phyloP scores from a whole-genome alignment of 176 grass and related monocot species.

The Phoenix dactylifera region DNA sequence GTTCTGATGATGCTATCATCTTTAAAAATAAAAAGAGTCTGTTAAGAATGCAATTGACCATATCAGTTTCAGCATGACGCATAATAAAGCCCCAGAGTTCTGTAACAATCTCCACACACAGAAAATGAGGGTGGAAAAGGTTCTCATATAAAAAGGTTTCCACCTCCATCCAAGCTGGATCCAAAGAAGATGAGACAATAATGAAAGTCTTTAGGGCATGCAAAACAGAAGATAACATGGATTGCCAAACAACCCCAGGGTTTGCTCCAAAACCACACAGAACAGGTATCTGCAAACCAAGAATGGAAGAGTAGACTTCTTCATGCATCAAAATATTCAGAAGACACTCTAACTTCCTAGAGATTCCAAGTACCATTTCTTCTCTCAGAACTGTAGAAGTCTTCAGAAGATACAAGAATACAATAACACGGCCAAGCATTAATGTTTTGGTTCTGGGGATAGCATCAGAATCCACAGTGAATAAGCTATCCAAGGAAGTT shows the following conservation, averaged over 20 bases:
- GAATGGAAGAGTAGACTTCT: slow-evolving; percentile 56
- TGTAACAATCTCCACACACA: slow-evolving; percentile 67
- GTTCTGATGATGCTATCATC: slow-evolving; percentile 40
- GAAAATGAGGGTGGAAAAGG: slow-evolving; percentile 72
- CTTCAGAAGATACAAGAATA: slow-evolving; percentile 70
- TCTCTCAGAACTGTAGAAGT: slow-evolving; percentile 50
- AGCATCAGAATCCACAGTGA: slow-evolving; percentile 37
- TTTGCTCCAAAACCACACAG: slow-evolving; percentile 27
- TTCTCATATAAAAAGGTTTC: slow-evolving; percentile 66
- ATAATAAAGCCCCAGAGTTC: slow-evolving; percentile 80
- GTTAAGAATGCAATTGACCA: slow-evolving; percentile 38
- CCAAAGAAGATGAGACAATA: slow-evolving; percentile 50
- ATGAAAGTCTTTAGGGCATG: slow-evolving; percentile 74
- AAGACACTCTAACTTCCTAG: slow-evolving; percentile 52
- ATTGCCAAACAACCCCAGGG: slow-evolving; percentile 55
- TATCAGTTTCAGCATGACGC: slow-evolving; percentile 48
- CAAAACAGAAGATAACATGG: slow-evolving; percentile 54
- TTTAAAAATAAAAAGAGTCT: slow-evolving; percentile 48
- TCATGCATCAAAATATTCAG: slow-evolving; percentile 43
- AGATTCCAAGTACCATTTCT: slow-evolving; percentile 52
- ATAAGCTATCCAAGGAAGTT: slow-evolving; percentile 38
- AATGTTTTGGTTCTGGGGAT: slow-evolving; percentile 32
- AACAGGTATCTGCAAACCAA: slow-evolving; percentile 66
- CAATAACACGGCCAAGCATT: slow-evolving; percentile 50
- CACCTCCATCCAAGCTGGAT: slow-evolving; percentile 54